Conservation (phyloP, 2,329 filamentous ascomycete species). For the Colletotrichum horii region DNA sequence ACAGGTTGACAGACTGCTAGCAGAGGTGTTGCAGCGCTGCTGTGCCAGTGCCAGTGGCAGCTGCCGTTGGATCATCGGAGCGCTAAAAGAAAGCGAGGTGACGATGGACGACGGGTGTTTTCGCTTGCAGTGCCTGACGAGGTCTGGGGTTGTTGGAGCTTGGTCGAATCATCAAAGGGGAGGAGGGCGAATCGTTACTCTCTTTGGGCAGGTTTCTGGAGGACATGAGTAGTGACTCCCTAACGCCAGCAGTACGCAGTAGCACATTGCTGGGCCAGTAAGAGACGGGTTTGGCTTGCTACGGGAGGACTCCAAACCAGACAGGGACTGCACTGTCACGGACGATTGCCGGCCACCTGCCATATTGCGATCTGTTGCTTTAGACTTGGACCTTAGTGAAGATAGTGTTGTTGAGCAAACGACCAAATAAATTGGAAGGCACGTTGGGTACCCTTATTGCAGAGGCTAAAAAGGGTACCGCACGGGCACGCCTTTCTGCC, state of each 20-base stretch:
- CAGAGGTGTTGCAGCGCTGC: neutral
- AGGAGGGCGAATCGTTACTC: neutral
- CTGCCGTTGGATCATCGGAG: constrained; percentile 8
- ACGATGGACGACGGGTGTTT: neutral
- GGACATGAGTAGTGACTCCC: neutral
- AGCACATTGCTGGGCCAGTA: neutral
- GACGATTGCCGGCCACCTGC: neutral
- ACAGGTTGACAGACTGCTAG: neutral
- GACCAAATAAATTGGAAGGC: neutral
- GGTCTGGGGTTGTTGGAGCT: neutral
- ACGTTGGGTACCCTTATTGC: neutral
- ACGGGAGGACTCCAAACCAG: neutral
- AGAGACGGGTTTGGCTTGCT: neutral
- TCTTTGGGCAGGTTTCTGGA: neutral
- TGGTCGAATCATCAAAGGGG: neutral
- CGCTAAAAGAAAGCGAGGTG: constrained; percentile 7
- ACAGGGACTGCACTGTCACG: neutral
- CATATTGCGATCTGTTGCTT: constrained; percentile 4
- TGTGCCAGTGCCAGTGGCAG: neutral
- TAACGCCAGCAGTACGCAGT: neutral
- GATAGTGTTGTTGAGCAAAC: neutral
- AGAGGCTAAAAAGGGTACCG: neutral
- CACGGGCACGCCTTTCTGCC: neutral
- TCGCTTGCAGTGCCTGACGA: constrained; percentile 1
- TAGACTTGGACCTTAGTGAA: neutral